A percentile compares a stretch with the other conserved stretches of the same genome.
phyloP scores from a whole-genome alignment of 129 eudicot genomes.

The Silybum marianum region DNA sequence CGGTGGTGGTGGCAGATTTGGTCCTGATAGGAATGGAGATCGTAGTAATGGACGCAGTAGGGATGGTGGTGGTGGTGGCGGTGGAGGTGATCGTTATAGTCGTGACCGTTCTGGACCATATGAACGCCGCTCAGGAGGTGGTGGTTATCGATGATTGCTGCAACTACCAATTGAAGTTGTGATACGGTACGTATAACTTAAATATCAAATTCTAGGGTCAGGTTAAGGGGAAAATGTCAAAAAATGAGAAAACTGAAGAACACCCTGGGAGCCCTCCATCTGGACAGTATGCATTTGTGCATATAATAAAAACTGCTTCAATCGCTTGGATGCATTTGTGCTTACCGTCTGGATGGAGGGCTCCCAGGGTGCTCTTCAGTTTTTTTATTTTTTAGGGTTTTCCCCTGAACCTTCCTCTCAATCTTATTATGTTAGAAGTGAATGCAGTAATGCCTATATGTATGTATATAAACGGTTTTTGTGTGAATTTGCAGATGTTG shows the following conservation, averaged over 20 bases:
- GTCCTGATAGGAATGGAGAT: slow-evolving; percentile 90
- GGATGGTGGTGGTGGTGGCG: slow-evolving; percentile 77
- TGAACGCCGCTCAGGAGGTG: slow-evolving; percentile 75
- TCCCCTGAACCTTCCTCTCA: too few species aligned
- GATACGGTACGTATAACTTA: slow-evolving; percentile 16
- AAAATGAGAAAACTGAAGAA: too few species aligned
- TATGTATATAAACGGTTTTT: background rate
- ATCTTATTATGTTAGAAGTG: background rate
- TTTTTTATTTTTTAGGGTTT: too few species aligned
- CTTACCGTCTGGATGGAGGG: too few species aligned
- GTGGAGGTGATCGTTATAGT: slow-evolving; percentile 73
- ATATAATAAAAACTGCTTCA: too few species aligned
- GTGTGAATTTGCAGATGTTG: slow-evolving; percentile 46
- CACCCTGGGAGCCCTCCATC: too few species aligned
- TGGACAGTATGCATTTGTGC: too few species aligned
- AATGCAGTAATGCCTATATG: background rate
- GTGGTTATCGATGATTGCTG: slow-evolving; percentile 50
- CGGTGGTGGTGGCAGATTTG: slow-evolving; percentile 61
- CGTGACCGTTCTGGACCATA: slow-evolving; percentile 98
- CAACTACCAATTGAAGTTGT: slow-evolving; percentile 19
- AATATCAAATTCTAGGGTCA: background rate
- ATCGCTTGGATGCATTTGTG: too few species aligned
- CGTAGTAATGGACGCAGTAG: slow-evolving; percentile 74
- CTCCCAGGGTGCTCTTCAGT: too few species aligned
- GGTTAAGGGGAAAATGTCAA: too few species aligned